Evolutionary conservation across 2,329 filamentous ascomycete species (phyloP).

Genomic region (Diplocarpon rosae): DNA sequence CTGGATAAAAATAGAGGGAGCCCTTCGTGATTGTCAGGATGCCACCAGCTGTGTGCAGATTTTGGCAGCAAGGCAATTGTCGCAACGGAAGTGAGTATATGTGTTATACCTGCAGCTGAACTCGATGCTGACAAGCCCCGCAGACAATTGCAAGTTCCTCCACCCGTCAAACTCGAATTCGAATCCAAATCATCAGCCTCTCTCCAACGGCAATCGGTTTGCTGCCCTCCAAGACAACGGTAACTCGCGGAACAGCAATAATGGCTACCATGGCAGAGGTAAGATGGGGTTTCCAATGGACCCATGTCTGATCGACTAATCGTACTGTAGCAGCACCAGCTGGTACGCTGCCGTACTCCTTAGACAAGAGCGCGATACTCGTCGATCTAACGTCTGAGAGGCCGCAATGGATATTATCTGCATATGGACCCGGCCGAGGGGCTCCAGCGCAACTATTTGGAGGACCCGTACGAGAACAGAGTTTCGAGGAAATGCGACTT

Average conservation of each 20-base stretch:
- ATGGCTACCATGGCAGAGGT: constrained; percentile 16
- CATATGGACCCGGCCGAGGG: constrained; percentile 69
- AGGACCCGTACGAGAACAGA: constrained; percentile 68
- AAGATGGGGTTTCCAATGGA: constrained; percentile 2
- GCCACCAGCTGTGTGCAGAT: constrained; percentile 38
- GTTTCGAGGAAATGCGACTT: constrained; percentile 78
- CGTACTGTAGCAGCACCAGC: not conserved
- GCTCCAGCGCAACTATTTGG: constrained; percentile 77
- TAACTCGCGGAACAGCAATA: constrained; percentile 10
- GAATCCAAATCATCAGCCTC: constrained; percentile 21
- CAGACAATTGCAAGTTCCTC: constrained; percentile 48
- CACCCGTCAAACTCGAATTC: constrained; percentile 35
- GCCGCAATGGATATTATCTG: constrained; percentile 77
- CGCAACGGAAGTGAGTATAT: constrained; percentile 30
- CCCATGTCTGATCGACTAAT: constrained; percentile 4
- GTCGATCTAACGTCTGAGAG: constrained; percentile 58
- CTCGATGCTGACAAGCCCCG: constrained; percentile 5
- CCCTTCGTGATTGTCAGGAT: constrained; percentile 2
- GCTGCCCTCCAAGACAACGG: constrained; percentile 21
- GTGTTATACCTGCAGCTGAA: not conserved
- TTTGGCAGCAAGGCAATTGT: constrained; percentile 54
- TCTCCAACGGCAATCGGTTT: constrained; percentile 28
- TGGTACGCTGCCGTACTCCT: constrained; percentile 16
- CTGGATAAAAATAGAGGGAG: not conserved
- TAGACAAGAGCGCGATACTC: constrained; percentile 41